phyloP scores from a whole-genome alignment of 2,329 filamentous ascomycete species.

The Aspergillus arachidicola region DNA sequence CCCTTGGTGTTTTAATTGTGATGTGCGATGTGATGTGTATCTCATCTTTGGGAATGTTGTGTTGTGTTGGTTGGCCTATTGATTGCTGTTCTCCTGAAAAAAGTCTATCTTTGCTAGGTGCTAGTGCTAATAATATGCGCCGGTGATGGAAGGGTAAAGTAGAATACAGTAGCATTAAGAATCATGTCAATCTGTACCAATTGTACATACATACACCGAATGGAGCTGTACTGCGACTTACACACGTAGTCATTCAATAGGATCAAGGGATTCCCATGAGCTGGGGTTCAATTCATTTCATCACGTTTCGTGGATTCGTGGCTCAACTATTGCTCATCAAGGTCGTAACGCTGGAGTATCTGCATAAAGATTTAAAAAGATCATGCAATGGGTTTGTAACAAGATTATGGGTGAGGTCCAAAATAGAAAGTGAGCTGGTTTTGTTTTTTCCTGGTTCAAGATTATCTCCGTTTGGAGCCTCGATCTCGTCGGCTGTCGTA shows the following conservation, averaged over 20 bases:
- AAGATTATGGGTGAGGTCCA: neutral
- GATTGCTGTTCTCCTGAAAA: neutral
- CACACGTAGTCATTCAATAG: neutral
- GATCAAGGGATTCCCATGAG: neutral
- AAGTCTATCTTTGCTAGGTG: neutral
- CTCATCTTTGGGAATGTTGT: neutral
- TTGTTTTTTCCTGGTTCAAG: neutral
- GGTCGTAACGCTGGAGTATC: constrained; percentile 8
- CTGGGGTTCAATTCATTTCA: neutral
- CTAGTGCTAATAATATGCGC: neutral
- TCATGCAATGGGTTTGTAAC: constrained; percentile 1
- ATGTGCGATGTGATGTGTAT: neutral
- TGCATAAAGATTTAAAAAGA: neutral
- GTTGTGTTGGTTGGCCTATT: neutral
- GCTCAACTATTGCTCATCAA: constrained; percentile 7
- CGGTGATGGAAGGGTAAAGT: neutral
- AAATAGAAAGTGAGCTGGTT: neutral
- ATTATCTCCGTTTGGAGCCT: constrained; percentile 8
- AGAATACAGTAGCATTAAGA: constrained; percentile 3
- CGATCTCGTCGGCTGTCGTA: constrained; percentile 25
- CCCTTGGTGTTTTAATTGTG: neutral
- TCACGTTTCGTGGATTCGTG: constrained; percentile 7
- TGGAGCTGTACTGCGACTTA: neutral
- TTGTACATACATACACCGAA: constrained; percentile 6
- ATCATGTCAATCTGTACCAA: constrained; percentile 8